Base-by-base conservation (phyloP, 108 stramenopile species). In the Cylindrotheca fusiformis region DNA sequence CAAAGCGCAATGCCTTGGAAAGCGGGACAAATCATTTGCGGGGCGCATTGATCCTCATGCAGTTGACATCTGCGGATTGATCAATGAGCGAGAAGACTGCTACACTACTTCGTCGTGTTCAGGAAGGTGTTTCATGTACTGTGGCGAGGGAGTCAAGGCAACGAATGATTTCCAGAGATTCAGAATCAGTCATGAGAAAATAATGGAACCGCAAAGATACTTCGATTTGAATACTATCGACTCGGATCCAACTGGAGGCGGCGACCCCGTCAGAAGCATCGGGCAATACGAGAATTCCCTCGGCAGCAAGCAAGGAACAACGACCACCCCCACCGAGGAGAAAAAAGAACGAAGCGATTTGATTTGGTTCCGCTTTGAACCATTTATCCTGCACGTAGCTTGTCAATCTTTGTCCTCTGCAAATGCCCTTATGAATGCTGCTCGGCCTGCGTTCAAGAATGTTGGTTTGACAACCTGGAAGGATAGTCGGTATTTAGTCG, bases 381-480 rank as follows among this genome's bases (percentile, higher is more conserved):
- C 94, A 1, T 90, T 95, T 60, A 95, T 95, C 72, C 69, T 95
- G 41, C 94, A 95, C 60, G 94, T 91, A 23, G 80, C 83, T 55
- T 91, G 90, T 64, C 66, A 76, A 52, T 86, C 84, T 50, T 81
- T 90, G 52, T 51, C 69, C 33, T 77, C 87, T 1, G 90, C 94
- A 17, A 68, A 75, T 8, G 67, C 68, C 41, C 60, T 95, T 19
- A 91, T 95, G 88, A 66, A 69, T 41, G 75, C 84, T 32, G 90
- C 90, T 8, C 75, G 94, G 22, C 88, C 94, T 23, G 68, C 80
- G 2, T 95, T 91, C 30, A 95, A 95, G 71, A 95, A 91, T 73
- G 94, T 91, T 31, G 94, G 94, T 20, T 57, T 93, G 60, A 93
- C 91, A 10, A 77, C 84, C 2, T 92, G 82, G 87, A 86, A 89